phyloP scores from a whole-genome alignment of 129 eudicot genomes.

The sunflower (Helianthus annuus) region HanXRQr2.0-SUNRISE NC_035444.2:15040997-15041496 shows the following conservation, averaged over 20 bases:
- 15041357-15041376: conserved; percentile 57
- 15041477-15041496: conserved; percentile 37
- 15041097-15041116: conserved; percentile 42
- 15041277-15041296: conserved; percentile 40
- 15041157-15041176: too few relatives aligned
- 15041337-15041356: conserved; percentile 54
- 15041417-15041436: conserved; percentile 19
- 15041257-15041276: conserved; percentile 68
- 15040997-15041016: conserved; percentile 3
- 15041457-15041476: conserved; percentile 24
- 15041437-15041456: conserved; percentile 12
- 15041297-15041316: conserved; percentile 53
- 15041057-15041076: conserved; percentile 40
- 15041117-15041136: conserved; percentile 50
- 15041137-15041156: conserved; percentile 13
- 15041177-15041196: too few relatives aligned
- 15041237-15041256: conserved; percentile 61
- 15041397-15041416: conserved; percentile 44
- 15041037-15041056: conserved; percentile 42
- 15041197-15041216: conserved; percentile 17
- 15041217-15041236: conserved; percentile 70
- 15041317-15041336: conserved; percentile 39
- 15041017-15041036: conserved; percentile 37
- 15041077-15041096: conserved; percentile 37
- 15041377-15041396: conserved; percentile 51